Conservation (phyloP, 2,329 filamentous ascomycete genomes). For the Hypoxylon sp. region DNA sequence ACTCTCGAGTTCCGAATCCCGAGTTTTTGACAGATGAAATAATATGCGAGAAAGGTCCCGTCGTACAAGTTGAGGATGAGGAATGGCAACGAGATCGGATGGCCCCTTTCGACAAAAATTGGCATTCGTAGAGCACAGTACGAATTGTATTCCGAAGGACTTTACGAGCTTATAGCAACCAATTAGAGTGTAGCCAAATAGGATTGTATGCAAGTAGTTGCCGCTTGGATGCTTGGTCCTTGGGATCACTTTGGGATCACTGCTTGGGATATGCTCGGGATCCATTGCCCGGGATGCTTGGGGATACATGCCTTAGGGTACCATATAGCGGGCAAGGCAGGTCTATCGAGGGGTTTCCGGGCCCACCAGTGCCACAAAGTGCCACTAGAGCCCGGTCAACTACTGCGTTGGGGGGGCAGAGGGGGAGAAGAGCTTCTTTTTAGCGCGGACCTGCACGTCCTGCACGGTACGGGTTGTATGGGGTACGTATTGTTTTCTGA, state of each 20-base stretch:
- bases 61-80: not conserved
- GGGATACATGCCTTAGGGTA: not conserved
- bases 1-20: not conserved
- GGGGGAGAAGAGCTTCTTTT: conserved; percentile 9
- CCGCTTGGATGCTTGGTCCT: conserved; percentile 15
- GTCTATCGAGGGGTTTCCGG: conserved; percentile 40
- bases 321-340: not conserved
- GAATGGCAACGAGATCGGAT: not conserved
- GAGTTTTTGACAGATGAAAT: not conserved
- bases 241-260: not conserved
- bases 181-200: conserved; percentile 27
- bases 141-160: conserved; percentile 26
- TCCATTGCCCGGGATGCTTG: too few relatives aligned
- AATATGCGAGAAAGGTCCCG: not conserved
- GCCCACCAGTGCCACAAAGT: conserved; percentile 29
- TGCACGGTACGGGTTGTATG: not conserved
- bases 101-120: too few relatives aligned
- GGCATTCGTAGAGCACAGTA: conserved; percentile 27
- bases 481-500: conserved; percentile 20
- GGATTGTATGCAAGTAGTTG: conserved; percentile 30
- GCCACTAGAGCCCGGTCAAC: conserved; percentile 34
- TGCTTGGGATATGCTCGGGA: conserved; percentile 1
- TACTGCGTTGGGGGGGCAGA: conserved; percentile 28
- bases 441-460: conserved; percentile 14
- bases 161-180: conserved; percentile 16